A percentile compares a stretch with the other conserved stretches of the same genome.
phyloP scores from a whole-genome alignment of 2,329 filamentous ascomycete genomes.

The Pseudogymnoascus sp. region DNA sequence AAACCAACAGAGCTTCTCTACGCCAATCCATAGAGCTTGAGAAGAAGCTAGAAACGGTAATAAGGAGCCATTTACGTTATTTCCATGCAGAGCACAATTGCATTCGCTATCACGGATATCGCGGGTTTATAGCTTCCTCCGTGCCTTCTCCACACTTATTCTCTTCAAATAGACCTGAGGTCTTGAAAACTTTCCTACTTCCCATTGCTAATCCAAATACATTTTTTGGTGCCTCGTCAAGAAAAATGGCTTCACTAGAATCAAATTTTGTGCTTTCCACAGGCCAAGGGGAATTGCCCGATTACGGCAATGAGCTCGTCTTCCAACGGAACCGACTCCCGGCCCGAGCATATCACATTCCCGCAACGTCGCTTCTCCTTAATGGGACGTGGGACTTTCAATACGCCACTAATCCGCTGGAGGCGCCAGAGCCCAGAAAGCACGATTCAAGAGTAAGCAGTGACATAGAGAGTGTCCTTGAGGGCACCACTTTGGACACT shows the following conservation, averaged over 20 bases:
- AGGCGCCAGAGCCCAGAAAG: slow-evolving; percentile 37
- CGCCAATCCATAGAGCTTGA: not conserved
- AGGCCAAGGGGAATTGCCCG: slow-evolving; percentile 30
- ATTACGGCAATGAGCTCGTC: slow-evolving; percentile 45
- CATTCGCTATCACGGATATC: not conserved
- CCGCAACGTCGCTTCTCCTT: slow-evolving; percentile 42
- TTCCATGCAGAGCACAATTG: not conserved
- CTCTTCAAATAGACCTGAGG: not conserved
- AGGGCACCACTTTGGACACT: not conserved
- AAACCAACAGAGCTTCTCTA: not conserved
- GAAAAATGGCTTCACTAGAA: not conserved
- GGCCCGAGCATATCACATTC: slow-evolving; percentile 46
- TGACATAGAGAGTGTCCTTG: slow-evolving; percentile 11
- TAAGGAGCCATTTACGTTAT: not conserved
- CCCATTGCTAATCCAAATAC: not conserved
- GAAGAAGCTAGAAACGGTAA: not conserved
- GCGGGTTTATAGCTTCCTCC: not conserved
- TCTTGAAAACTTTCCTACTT: not conserved
- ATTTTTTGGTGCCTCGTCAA: not conserved
- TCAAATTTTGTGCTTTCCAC: slow-evolving; percentile 1
- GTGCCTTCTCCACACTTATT: not conserved
- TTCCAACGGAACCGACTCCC: slow-evolving; percentile 49
- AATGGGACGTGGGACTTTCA: slow-evolving; percentile 55
- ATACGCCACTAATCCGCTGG: slow-evolving; percentile 39
- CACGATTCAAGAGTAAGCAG: slow-evolving; percentile 22